phyloP scores from a whole-genome alignment of 2,329 filamentous ascomycete species.

The Colletotrichum lentis region DNA sequence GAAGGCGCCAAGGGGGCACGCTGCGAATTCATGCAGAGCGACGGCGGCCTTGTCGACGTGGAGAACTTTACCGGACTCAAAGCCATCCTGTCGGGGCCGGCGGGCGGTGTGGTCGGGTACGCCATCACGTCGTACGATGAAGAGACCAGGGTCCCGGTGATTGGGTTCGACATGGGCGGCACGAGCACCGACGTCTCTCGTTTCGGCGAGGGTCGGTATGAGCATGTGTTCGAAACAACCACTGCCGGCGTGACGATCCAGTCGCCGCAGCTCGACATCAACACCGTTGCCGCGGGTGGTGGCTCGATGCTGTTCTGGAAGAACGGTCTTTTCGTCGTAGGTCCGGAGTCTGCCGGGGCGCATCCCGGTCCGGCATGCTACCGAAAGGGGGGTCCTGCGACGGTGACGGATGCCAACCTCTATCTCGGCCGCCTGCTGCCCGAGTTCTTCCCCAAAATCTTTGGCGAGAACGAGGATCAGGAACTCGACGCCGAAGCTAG shows the following conservation, averaged over 20 bases:
- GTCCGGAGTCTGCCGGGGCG: constrained; percentile 86
- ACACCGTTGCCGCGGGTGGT: constrained; percentile 91
- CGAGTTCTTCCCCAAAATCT: constrained; percentile 95
- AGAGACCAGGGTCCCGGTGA: constrained; percentile 82
- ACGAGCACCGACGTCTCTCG: constrained; percentile 91
- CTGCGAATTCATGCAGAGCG: constrained; percentile 96
- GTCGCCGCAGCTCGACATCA: constrained; percentile 91
- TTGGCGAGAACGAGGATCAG: constrained; percentile 87
- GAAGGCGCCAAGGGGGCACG: constrained; percentile 73
- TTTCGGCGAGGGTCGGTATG: constrained; percentile 84
- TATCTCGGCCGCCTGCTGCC: constrained; percentile 85
- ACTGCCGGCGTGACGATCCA: constrained; percentile 95
- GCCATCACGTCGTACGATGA: constrained; percentile 90
- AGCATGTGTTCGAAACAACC: constrained; percentile 93
- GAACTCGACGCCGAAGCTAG: constrained; percentile 80
- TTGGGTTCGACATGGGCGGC: constrained; percentile 96
- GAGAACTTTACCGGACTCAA: constrained; percentile 84
- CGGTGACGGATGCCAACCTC: constrained; percentile 93
- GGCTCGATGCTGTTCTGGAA: constrained; percentile 86
- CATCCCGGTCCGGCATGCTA: constrained; percentile 93
- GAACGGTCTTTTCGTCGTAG: constrained; percentile 89
- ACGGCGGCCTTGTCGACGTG: constrained; percentile 77
- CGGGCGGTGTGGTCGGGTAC: constrained; percentile 93
- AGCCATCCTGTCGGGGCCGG: constrained; percentile 87
- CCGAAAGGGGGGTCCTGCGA: constrained; percentile 85